Conservation (phyloP, 441 rosid species). For the Lepidium campestre region DNA sequence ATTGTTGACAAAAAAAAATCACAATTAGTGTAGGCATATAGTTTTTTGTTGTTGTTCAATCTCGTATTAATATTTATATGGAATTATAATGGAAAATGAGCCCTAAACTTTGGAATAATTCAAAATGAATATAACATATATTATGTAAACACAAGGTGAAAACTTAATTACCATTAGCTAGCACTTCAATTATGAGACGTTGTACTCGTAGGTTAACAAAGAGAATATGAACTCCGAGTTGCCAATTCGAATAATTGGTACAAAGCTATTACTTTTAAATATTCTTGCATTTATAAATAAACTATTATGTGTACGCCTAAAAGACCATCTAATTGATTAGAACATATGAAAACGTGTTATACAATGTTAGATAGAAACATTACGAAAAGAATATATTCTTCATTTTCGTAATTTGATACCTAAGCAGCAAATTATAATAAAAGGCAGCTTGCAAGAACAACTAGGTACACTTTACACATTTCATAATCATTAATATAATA, state of each 20-base stretch:
- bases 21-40: neutral
- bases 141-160: neutral
- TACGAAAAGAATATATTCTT: neutral
- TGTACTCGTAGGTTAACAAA: conserved; percentile 20
- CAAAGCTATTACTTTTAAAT: conserved; percentile 7
- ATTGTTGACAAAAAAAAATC: no score
- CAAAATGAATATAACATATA: neutral
- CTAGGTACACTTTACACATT: no score
- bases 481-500: no score
- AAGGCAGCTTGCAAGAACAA: no score
- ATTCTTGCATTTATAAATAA: conserved; percentile 1
- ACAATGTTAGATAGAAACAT: neutral
- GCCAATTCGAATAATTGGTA: conserved; percentile 25
- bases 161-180: neutral
- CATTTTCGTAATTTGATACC: neutral
- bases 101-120: neutral
- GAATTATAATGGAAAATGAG: no score
- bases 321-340: conserved; percentile 4
- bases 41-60: neutral
- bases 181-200: neutral
- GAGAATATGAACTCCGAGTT: conserved; percentile 23
- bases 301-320: neutral
- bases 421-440: neutral
- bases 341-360: conserved; percentile 1
- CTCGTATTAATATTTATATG: no score